Evolutionary conservation across 2,329 filamentous ascomycete species (phyloP), one percentile per base, ranked within the genome.

Genomic region (Dactylonectria estremocensis): DNA sequence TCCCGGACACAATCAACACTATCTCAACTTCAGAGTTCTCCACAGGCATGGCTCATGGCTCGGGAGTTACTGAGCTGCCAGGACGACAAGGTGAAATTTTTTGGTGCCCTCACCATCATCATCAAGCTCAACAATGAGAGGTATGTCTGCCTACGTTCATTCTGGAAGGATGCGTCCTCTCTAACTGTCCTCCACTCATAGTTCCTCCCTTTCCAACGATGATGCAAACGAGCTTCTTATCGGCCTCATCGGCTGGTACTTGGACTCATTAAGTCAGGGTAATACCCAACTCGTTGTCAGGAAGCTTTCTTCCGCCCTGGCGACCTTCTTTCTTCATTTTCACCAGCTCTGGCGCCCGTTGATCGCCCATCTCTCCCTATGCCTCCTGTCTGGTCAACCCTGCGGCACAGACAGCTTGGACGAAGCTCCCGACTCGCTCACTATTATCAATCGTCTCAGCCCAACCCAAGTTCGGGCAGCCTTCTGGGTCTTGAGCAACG

Each of bases 81-180:
- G 22, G 90, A 93, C 72, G 88, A 92, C 68, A 92, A 95, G 75
- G 90, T 96, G 72, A 92, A 93, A 71, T 98, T 98, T 82, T 97
- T 97, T 78, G 96, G 94, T 14, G 95, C 95, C 33, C 86, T 98
- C 66, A 98, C 95, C 0, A 92, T 98, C 72, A 97, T 94, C 57
- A 90, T 98, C 74, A 99, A 98, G 82, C 89, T 98, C 66, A 98
- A 98, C 78, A 92, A 91, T n/a, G 94, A 96, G 77, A 94, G 91
- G 92, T 93, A 83, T 70, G 85, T 76, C 13, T 57, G n/a, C 46
- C 6, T 18, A 13, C 18, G 13, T 24, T 40, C 28, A 35, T 5
- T 46, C 10, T 20, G 3, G 10, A 18, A 5, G 9, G 2, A 9
- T n/a, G 35, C 8, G 22, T 2, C 4, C n/a, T 22, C 18, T 22